These are phyloP conservation scores for Cryptococcus neoformans DNA, from an alignment of 1,284 basidiomycete genomes.

Conservation along the genomic window DNA sequence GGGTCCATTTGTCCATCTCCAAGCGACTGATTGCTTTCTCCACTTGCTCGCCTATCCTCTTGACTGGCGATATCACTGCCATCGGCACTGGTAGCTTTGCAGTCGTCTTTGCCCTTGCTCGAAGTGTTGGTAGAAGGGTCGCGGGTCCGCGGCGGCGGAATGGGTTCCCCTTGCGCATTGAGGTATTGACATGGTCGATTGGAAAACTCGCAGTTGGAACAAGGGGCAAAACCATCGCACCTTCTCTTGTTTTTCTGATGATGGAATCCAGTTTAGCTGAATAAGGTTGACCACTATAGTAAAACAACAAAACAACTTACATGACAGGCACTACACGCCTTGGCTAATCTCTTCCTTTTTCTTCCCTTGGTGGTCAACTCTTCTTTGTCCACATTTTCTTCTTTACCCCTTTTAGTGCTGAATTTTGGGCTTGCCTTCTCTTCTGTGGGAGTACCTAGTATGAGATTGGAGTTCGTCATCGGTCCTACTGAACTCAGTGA, in stretches of 20 bases:
- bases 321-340: slow-evolving; percentile 50
- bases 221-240: slow-evolving; percentile 54
- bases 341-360: slow-evolving; percentile 47
- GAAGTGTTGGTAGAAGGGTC: slow-evolving; percentile 26
- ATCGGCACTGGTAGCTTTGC: background rate
- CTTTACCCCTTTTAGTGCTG: too few species aligned
- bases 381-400: slow-evolving; percentile 24
- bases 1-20: slow-evolving; percentile 13
- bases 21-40: slow-evolving; percentile 11
- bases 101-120: slow-evolving; percentile 6
- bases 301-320: slow-evolving; percentile 23
- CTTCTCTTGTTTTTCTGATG: slow-evolving; percentile 52
- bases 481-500: slow-evolving; percentile 5
- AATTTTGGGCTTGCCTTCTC: background rate
- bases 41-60: slow-evolving; percentile 3
- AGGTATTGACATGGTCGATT: slow-evolving; percentile 50
- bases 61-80: background rate
- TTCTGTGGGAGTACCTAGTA: background rate
- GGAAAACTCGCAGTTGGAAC: slow-evolving; percentile 55
- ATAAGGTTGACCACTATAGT: too few species aligned
- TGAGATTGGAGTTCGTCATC: background rate
- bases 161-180: slow-evolving; percentile 47
- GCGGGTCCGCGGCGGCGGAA: slow-evolving; percentile 47
- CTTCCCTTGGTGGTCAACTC: slow-evolving; percentile 49
- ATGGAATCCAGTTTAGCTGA: background rate